A percentile compares a stretch with the other conserved stretches of the same genome.
phyloP scores from a whole-genome alignment of 140 eudicot genomes.

The Erigeron philadelphicus region DNA sequence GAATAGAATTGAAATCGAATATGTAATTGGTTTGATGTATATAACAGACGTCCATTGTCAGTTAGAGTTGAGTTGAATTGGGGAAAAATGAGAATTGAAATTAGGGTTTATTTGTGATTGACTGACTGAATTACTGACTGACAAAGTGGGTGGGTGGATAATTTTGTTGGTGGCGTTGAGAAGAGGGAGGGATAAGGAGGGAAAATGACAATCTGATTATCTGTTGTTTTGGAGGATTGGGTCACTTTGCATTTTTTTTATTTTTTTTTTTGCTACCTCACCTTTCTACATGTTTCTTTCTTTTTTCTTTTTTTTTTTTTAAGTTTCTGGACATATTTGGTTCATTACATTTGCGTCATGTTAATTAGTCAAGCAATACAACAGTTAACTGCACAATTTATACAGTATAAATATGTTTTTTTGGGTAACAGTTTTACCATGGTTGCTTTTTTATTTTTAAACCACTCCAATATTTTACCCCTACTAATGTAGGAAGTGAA shows the following conservation, averaged over 20 bases:
- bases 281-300: not conserved
- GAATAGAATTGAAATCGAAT: slow-evolving; percentile 33
- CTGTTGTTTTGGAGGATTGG: not conserved
- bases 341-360: no score
- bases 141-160: slow-evolving; percentile 9
- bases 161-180: slow-evolving; percentile 26
- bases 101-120: slow-evolving; percentile 27
- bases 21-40: slow-evolving; percentile 40
- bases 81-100: slow-evolving; percentile 1
- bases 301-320: no score
- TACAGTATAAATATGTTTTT: no score
- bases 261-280: not conserved
- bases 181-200: slow-evolving; percentile 30
- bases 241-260: slow-evolving; percentile 17
- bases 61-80: not conserved
- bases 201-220: slow-evolving; percentile 6
- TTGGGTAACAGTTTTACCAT: no score
- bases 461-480: no score
- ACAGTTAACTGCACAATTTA: no score
- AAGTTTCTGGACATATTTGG: no score
- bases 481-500: no score
- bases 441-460: no score
- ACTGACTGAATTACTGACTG: not conserved
- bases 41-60: slow-evolving; percentile 35
- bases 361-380: no score